Evolutionary conservation across 2,329 filamentous ascomycete genomes (phyloP), one percentile per base, ranked within the genome.

Genomic region (Seiridium cupressi): DNA sequence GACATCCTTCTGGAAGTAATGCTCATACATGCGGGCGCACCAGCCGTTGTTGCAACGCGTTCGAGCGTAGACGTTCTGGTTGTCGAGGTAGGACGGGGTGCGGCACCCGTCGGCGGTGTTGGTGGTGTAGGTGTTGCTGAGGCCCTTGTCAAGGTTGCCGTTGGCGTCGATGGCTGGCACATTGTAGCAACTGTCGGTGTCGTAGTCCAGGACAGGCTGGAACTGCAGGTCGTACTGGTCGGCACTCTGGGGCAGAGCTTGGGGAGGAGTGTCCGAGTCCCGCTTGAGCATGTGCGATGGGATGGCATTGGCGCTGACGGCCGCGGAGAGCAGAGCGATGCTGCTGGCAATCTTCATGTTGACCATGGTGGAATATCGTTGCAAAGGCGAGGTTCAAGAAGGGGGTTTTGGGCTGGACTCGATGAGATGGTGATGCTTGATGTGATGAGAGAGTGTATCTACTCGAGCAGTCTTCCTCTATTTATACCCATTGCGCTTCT

Each of bases 181-280:
- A 63, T 80, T 78, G 67, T 81, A 79, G 65, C 76, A 78, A 7
- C 76, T 71, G 49, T 78, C 75, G 1, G 63, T 67, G 63, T 78
- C 76, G 59, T 76, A 78, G 66, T 78, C 76, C 3, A 77, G 66
- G 7, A 68, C 60, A 7, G 76, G 76, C 62, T 77, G 76, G 62
- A 70, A 75, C 57, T 68, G 68, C 44, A 72, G 66, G 59, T 77
- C 75, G 35, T 66, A 58, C 9, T 69, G 69, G 4, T 31, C n/a
- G 5, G 49, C 49, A 35, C n/a, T 51, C 49, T 51, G 49, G 5
- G 49, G 49, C 31, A 51, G 11, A 36, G 49, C 49, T 9, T 5
- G 31, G 8, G 49, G 49, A 32, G 49, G 49, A 9, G 31, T 51
- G 49, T 51, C 49, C n/a, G 49, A 51, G 49, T 51, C 49, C 9